Evolutionary conservation across 163 green algal genomes (phyloP), one percentile per base, ranked within the genome.

Genomic region (Scenedesmus sp.): DNA sequence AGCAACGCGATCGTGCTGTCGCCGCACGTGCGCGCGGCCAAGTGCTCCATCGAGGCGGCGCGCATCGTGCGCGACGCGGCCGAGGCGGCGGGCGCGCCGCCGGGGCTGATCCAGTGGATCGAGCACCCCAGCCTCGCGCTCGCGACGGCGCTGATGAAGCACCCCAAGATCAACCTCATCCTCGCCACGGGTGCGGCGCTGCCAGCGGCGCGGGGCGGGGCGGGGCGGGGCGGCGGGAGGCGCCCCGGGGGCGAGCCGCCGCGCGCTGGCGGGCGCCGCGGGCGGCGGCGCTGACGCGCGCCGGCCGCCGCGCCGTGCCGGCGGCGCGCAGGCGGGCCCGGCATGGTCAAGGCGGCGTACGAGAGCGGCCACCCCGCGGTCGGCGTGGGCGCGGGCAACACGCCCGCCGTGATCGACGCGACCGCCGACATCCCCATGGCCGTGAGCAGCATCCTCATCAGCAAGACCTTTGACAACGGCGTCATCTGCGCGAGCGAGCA

Each of bases 381-480:
- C 64, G 89, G 89, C 42, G 89, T 94, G 36, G 88, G 88, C 56
- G 89, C 89, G 13, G 89, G 89, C 71, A 94, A 94, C 81, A 91
- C 88, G 2, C 88, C 89, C 24, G 89, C 89, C 4, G 86, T 94
- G 15, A 90, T 94, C 42, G 89, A 94, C 60, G 89, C 90, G 45
- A 90, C 81, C 13, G 89, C 89, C 28, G 77, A 91, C 77, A 74
- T 94, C 15, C 63, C 87, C 56, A 87, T 89, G 79, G 89, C 89
- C 2, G 89, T 91, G 6, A 83, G 60, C 50, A 86, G 72, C 63
- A 88, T 94, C 63, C 65, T 94, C 50, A 67, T 94, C 33, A 90
- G 81, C 67, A 94, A 94, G 87, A 94, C 89, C 18, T 94, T 94
- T 73, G 89, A 94, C 79, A 94, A 94, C 57, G 89, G 89, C 29